phyloP scores from a whole-genome alignment of 495 filamentous ascomycete species.

The Stereocaulon alpinum region DNA sequence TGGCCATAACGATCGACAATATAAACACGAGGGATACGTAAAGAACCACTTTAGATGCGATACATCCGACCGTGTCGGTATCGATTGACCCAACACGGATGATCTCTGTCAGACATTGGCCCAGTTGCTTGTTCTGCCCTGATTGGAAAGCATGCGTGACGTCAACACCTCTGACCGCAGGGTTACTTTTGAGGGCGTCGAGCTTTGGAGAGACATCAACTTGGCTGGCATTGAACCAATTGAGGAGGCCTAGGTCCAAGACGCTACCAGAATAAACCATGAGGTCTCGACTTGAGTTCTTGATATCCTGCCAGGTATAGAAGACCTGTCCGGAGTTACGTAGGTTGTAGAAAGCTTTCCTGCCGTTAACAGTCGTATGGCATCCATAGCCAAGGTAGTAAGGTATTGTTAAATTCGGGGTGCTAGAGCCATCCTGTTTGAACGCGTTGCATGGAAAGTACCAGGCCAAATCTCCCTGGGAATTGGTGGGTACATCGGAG shows the following conservation, averaged over 20 bases:
- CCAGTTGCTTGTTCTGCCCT: conserved; percentile 63
- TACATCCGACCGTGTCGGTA: conserved; percentile 93
- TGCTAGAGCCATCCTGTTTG: conserved; percentile 83
- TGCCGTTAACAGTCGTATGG: conserved; percentile 59
- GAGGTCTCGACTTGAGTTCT: conserved; percentile 77
- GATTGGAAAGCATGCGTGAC: conserved; percentile 79
- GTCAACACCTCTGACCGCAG: conserved; percentile 72
- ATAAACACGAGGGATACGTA: conserved; percentile 93
- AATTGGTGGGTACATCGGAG: conserved; percentile 73
- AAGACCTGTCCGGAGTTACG: conserved; percentile 63
- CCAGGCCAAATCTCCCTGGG: conserved; percentile 71
- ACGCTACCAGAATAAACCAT: conserved; percentile 92
- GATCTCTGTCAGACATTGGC: conserved; percentile 79
- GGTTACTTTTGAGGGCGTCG: conserved; percentile 67
- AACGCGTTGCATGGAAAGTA: conserved; percentile 91
- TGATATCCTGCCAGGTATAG: conserved; percentile 92
- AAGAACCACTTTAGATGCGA: conserved; percentile 92
- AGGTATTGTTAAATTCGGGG: conserved; percentile 59
- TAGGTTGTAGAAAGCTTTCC: conserved; percentile 65
- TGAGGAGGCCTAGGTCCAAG: conserved; percentile 79
- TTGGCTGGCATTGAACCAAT: conserved; percentile 80
- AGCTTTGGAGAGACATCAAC: conserved; percentile 73
- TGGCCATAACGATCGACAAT: conserved; percentile 73
- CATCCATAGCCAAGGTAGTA: conserved; percentile 83
- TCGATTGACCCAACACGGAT: conserved; percentile 94